Conservation (phyloP, 768 basidiomycete genomes). For the Leccinum boreale region DNA sequence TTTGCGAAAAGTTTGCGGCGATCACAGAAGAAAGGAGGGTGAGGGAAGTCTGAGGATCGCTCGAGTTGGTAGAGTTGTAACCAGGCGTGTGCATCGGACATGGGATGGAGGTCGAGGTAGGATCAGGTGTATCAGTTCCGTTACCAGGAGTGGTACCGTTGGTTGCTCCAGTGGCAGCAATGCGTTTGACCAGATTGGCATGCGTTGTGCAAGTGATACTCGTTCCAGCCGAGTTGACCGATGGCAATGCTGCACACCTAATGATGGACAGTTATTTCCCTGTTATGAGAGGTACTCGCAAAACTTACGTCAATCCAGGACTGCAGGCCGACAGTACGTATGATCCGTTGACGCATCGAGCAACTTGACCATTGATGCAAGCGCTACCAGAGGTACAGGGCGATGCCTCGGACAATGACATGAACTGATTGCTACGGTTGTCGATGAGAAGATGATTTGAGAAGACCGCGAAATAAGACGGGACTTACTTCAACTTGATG, state of each 20-base stretch:
- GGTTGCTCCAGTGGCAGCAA: conserved; percentile 35
- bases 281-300: background rate
- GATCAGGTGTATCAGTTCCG: conserved; percentile 13
- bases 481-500: conserved; percentile 38
- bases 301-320: conserved; percentile 18
- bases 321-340: conserved; percentile 28
- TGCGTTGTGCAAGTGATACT: conserved; percentile 50
- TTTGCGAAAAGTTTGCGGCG: conserved; percentile 49
- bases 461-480: background rate
- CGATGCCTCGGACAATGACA: conserved; percentile 23
- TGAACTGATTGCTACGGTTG: conserved; percentile 21
- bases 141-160: conserved; percentile 22
- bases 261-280: background rate
- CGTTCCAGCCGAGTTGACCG: conserved; percentile 48
- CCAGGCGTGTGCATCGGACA: conserved; percentile 3
- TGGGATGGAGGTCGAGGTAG: background rate
- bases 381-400: conserved; percentile 41
- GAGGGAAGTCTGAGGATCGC: conserved; percentile 23
- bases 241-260: conserved; percentile 43
- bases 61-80: conserved; percentile 18
- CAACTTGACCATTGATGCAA: conserved; percentile 48
- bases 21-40: conserved; percentile 49
- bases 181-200: conserved; percentile 45
- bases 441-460: background rate
- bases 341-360: conserved; percentile 51